These are phyloP conservation scores for Rhodotorula paludigena DNA, from an alignment of 768 basidiomycete genomes.

Conservation along the genomic window DNA sequence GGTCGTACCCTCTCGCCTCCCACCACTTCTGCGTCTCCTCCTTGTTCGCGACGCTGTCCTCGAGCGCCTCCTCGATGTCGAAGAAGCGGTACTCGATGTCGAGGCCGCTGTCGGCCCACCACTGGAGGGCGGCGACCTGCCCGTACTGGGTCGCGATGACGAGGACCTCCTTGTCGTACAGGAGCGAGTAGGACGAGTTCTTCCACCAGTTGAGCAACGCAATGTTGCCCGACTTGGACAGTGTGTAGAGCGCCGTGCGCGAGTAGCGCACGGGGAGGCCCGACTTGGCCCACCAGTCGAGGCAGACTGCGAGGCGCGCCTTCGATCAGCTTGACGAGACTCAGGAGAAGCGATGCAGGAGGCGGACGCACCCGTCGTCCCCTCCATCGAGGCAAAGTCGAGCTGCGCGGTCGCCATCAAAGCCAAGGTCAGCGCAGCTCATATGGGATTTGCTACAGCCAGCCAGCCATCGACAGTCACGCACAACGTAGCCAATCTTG, in stretches of 20 bases:
- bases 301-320: conserved; percentile 49
- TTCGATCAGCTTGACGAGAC: no score
- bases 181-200: conserved; percentile 58
- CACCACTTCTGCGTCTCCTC: conserved; percentile 73
- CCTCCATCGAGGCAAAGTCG: conserved; percentile 76
- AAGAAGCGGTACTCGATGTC: conserved; percentile 82
- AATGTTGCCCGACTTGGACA: conserved; percentile 72
- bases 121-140: conserved; percentile 72
- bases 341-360: no score
- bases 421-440: no score
- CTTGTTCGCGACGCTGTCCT: conserved; percentile 60
- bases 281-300: conserved; percentile 81
- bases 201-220: conserved; percentile 81
- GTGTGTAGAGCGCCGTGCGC: conserved; percentile 67
- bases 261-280: conserved; percentile 68
- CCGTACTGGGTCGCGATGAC: conserved; percentile 76
- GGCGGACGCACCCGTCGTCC: conserved; percentile 53
- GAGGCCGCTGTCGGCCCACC: conserved; percentile 78
- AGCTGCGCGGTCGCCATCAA: conserved; percentile 53
- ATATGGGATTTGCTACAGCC: no score
- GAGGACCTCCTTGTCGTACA: conserved; percentile 74
- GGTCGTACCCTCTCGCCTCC: conserved; percentile 73
- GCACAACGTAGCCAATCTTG: conserved; percentile 66
- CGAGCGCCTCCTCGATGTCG: conserved; percentile 84
- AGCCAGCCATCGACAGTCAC: not conserved